Evolutionary conservation across 768 basidiomycete species (phyloP).

Genomic region (Russula sp.): DNA sequence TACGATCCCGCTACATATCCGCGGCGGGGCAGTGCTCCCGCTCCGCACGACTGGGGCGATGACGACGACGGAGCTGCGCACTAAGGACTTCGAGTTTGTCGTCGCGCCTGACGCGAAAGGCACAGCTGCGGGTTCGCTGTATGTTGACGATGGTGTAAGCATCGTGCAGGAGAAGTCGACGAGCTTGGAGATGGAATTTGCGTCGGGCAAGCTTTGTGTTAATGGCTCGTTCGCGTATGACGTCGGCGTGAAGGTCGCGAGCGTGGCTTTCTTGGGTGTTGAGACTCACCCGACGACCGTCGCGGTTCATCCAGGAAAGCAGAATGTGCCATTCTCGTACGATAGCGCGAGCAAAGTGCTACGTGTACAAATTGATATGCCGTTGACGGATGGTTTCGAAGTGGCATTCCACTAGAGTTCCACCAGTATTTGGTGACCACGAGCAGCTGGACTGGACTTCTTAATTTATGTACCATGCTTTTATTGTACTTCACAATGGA

Average conservation of each 20-base stretch:
- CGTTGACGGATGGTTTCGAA: constrained; percentile 39
- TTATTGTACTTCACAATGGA: too few relatives aligned
- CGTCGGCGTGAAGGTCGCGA: constrained; percentile 36
- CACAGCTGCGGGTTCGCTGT: constrained; percentile 50
- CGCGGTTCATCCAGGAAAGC: constrained; percentile 30
- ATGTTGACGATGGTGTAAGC: constrained; percentile 65
- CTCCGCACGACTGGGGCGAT: constrained; percentile 53
- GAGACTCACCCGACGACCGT: constrained; percentile 31
- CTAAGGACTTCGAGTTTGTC: constrained; percentile 57
- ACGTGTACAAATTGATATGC: constrained; percentile 42
- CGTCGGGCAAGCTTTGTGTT: constrained; percentile 34
- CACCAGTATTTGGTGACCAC: neutral
- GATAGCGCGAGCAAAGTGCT: constrained; percentile 44
- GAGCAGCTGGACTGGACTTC: neutral
- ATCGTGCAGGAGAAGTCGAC: constrained; percentile 36
- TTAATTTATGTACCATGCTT: neutral
- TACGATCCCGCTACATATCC: constrained; percentile 61
- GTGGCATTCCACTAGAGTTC: constrained; percentile 10
- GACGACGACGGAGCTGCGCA: constrained; percentile 57
- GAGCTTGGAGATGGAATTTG: constrained; percentile 35
- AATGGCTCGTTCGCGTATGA: constrained; percentile 36
- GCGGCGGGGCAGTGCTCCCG: constrained; percentile 57
- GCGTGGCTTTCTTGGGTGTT: constrained; percentile 39
- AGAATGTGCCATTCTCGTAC: constrained; percentile 35
- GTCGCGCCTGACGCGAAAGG: constrained; percentile 56